Evolutionary conservation across 371 early-diverging fungal species (phyloP), one percentile per base, ranked within the genome.

Genomic region (Sporodiniella umbellata): DNA sequence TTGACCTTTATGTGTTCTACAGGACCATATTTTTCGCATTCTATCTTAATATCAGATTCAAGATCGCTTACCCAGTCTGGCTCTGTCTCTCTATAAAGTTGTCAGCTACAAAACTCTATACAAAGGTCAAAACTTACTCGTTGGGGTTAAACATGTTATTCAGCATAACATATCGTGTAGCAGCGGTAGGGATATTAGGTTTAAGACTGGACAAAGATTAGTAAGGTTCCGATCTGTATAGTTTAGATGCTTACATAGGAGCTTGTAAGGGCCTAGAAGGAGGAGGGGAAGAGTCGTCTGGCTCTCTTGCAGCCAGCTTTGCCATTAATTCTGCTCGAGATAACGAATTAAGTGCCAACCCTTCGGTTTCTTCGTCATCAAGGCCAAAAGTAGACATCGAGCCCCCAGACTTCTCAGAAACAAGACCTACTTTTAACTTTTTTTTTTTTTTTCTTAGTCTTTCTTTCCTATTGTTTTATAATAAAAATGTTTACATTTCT

Each of bases 141-240:
- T 70, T 83, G 15, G 94, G 94, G 44, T 94, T 83, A 60, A 95
- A 95, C 96, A 95, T 94, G 55, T 96, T 93, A 53, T 84, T 86
- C 56, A 97, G 66, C 63, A 90, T 66, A n/a, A 93, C 70, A 45
- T 81, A 81, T 15, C 82, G 80, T 15, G 81, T 64, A 11, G 78
- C 61, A 33, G 56, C 62, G 25, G 59, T 56, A 28, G 70, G 74
- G 31, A 83, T 72, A 40, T 72, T 67, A 6, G 81, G 68, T 40
- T 63, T 64, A 17, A 59, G 55, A 18, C 68, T 72, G 54, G 21
- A 28, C 14, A 28, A 14, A 30, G 18, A 51, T 21, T 45, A 49
- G 17, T 39, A 39, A 8, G 19, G 26, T 4, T 11, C 4, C n/a
- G n/a, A 15, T 24, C 10, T n/a, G 14, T 33, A 18, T n/a, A 19